A percentile compares a stretch with the other conserved stretches of the same genome.
Evolutionary conservation across 768 basidiomycete genomes (phyloP).

Genomic region (Termitomyces sp.): DNA sequence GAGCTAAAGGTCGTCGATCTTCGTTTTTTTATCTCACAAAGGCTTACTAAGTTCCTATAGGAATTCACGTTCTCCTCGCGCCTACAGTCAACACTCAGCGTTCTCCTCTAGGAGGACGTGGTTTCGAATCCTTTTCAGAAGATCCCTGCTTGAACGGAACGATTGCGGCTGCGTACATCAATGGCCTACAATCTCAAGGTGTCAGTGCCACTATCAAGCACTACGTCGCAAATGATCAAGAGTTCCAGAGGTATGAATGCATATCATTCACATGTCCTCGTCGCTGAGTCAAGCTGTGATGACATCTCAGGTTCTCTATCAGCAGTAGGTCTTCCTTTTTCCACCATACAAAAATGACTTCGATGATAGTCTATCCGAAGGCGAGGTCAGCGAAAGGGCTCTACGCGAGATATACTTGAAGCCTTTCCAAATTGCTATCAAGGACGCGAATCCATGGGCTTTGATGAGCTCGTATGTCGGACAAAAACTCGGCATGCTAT

Average conservation of each 20-base stretch:
- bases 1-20: constrained; percentile 34
- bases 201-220: constrained; percentile 63
- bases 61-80: constrained; percentile 45
- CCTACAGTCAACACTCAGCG: constrained; percentile 64
- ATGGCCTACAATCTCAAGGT: constrained; percentile 53
- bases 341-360: not conserved
- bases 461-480: constrained; percentile 48
- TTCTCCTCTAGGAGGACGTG: constrained; percentile 48
- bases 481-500: not conserved
- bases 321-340: constrained; percentile 29
- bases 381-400: constrained; percentile 38
- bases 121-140: constrained; percentile 62
- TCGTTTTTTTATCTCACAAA: constrained; percentile 2
- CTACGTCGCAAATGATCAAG: constrained; percentile 59
- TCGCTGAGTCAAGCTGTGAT: not conserved
- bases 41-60: constrained; percentile 14
- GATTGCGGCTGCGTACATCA: constrained; percentile 55
- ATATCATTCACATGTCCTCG: not conserved
- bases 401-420: constrained; percentile 62
- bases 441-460: constrained; percentile 50
- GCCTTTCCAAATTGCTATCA: constrained; percentile 56
- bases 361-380: constrained; percentile 14
- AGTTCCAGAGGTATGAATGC: constrained; percentile 38
- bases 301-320: constrained; percentile 32
- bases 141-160: constrained; percentile 52